Conservation (phyloP, 495 filamentous ascomycete genomes). For the Tuber microsphaerosporum region DNA sequence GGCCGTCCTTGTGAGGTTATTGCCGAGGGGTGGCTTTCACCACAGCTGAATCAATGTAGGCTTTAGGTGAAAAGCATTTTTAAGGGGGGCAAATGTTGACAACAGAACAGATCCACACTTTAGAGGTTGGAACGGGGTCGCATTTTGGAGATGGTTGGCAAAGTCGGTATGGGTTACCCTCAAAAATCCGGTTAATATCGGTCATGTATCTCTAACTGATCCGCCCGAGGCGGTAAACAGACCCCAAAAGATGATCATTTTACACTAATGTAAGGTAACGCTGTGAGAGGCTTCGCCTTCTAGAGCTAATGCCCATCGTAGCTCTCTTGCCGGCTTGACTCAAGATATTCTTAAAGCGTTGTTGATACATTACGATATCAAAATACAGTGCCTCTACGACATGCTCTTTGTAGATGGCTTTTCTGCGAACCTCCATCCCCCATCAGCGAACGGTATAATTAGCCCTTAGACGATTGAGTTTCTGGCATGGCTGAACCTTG, state of each 20-base stretch:
- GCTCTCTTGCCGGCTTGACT: conserved; percentile 23
- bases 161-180: conserved; percentile 13
- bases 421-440: conserved; percentile 14
- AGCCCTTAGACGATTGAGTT: background rate
- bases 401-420: conserved; percentile 33
- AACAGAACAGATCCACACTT: conserved; percentile 18
- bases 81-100: conserved; percentile 8
- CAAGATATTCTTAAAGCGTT: conserved; percentile 22
- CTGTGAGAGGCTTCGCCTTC: background rate
- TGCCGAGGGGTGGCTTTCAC: conserved; percentile 26
- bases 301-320: background rate
- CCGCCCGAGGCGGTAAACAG: background rate
- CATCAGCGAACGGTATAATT: conserved; percentile 26
- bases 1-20: conserved; percentile 13
- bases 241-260: conserved; percentile 9
- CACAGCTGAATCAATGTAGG: conserved; percentile 24
- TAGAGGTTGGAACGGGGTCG: conserved; percentile 19
- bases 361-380: conserved; percentile 29
- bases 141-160: conserved; percentile 26
- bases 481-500: conserved; percentile 8
- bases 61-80: background rate
- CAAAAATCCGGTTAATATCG: background rate
- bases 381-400: conserved; percentile 26
- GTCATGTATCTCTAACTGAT: background rate
- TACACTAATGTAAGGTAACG: conserved; percentile 17